Evolutionary conservation across 2,329 filamentous ascomycete genomes (phyloP).

Genomic region (Alternaria sp.): DNA sequence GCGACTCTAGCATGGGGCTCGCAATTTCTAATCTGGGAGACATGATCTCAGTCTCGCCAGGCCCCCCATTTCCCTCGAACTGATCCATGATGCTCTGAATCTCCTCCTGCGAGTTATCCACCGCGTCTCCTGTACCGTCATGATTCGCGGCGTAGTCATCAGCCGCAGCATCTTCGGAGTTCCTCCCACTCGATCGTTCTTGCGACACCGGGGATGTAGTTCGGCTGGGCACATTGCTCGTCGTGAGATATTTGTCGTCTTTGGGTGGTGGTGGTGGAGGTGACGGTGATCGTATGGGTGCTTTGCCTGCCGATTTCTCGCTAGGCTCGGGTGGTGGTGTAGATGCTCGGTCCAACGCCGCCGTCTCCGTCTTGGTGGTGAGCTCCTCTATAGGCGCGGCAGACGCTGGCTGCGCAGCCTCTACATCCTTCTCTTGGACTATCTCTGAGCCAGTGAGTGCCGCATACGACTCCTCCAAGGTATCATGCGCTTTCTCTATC

Average conservation of each 20-base stretch:
- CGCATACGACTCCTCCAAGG: not conserved
- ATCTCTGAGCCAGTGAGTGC: not conserved
- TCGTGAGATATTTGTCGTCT: slow-evolving; percentile 60
- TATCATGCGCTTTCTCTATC: not conserved
- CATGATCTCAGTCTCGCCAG: slow-evolving; percentile 85
- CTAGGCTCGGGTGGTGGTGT: slow-evolving; percentile 33
- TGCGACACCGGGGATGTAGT: slow-evolving; percentile 45
- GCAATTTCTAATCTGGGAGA: slow-evolving; percentile 84
- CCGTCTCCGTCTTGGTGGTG: slow-evolving; percentile 29
- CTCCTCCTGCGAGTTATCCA: slow-evolving; percentile 76
- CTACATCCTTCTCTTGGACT: not conserved
- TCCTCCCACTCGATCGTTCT: slow-evolving; percentile 52
- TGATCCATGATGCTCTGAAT: slow-evolving; percentile 99
- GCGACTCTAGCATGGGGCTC: slow-evolving; percentile 75
- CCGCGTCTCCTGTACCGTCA: slow-evolving; percentile 46
- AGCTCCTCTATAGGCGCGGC: slow-evolving; percentile 29
- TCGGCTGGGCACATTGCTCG: slow-evolving; percentile 54
- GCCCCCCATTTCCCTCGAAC: slow-evolving; percentile 78
- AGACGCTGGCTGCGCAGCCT: slow-evolving; percentile 16
- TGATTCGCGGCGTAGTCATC: slow-evolving; percentile 60
- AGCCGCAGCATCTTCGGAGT: slow-evolving; percentile 48
- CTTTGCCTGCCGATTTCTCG: slow-evolving; percentile 41
- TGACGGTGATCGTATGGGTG: slow-evolving; percentile 44
- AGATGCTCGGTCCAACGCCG: slow-evolving; percentile 24
- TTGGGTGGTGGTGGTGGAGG: slow-evolving; percentile 61